Evolutionary conservation across 2,329 filamentous ascomycete genomes (phyloP), one percentile per base, ranked within the genome.

Genomic region (Trichoderma sp.): DNA sequence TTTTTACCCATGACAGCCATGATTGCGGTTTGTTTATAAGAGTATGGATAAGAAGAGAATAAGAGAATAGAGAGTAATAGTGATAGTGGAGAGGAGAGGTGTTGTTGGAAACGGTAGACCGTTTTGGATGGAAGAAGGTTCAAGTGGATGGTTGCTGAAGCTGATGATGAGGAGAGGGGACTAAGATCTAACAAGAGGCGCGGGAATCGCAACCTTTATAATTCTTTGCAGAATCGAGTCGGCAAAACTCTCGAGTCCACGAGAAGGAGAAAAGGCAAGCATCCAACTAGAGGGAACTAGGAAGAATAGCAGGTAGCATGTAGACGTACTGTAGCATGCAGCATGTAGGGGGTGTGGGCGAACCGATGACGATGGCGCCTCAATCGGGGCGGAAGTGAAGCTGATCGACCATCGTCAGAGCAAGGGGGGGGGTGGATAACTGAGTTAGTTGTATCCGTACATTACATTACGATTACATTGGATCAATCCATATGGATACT

Each of bases 1-100:
- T 92, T 93, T 81, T 89, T 90, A 74, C 79, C 81, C 84, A 86
- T 93, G 81, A 89, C 90, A 74, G 79, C 81, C 84, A 86, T 87
- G 73, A 66, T 85, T 79, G 71, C 57, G 72, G 61, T 67, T 15
- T 64, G n/a, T 50, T 20, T 50, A 20, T 50, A 50, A 20, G n/a
- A 50, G 9, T 20, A 1, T 43, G 6, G 15, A 32, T 23, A 43
- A 32, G 30, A 59, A 15, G 32, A 17, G 36, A 23, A 58, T 13
- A 50, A 17, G n/a, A 59, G 4, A 34, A 15, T 13, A n/a, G 15
- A 8, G 17, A 36, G 20, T 53, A 47, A 36, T n/a, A 26, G 11
- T 36, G 12, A 20, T 68, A 32, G 17, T n/a, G 26, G 28, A 61
- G 47, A 30, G 6, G 23, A 12, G 36, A 23, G 8, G 17, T 30